Evolutionary conservation across 345 rosid species (phyloP).

Genomic region (Populus simonii): DNA sequence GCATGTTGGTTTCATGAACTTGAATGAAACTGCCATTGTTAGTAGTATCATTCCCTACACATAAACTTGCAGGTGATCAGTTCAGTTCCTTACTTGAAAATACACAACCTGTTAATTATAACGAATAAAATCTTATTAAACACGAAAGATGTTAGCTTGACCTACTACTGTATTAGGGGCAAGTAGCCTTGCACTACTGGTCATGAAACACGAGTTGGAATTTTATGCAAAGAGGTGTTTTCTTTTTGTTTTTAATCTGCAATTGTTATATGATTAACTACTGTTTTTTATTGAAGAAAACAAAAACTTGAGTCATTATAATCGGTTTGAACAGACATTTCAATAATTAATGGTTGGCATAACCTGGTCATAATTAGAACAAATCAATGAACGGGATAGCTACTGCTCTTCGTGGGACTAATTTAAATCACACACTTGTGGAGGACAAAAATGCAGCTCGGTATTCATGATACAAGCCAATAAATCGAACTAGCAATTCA

Average conservation of each 20-base stretch:
- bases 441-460: constrained; percentile 16
- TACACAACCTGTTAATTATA: no score
- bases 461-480: constrained; percentile 4
- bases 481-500: constrained; percentile 7
- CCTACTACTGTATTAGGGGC: no score
- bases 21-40: constrained; percentile 69
- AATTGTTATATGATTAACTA: no score
- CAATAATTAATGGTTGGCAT: constrained; percentile 3
- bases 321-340: constrained; percentile 3
- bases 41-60: constrained; percentile 79
- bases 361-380: constrained; percentile 6
- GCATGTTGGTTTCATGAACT: constrained; percentile 62
- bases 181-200: no score
- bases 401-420: constrained; percentile 18
- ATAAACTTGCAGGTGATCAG: neutral
- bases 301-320: constrained; percentile 1
- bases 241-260: no score
- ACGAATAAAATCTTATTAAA: no score
- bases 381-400: constrained; percentile 13
- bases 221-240: no score
- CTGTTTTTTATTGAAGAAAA: neutral
- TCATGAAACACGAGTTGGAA: no score
- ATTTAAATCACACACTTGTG: constrained; percentile 19
- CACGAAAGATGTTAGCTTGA: no score
- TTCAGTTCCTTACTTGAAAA: neutral